Percentiles rank a stretch among this genome's conserved stretches.
Evolutionary conservation across 129 eudicot genomes (phyloP).

Genomic region (Pseudognaphalium luteoalbum): DNA sequence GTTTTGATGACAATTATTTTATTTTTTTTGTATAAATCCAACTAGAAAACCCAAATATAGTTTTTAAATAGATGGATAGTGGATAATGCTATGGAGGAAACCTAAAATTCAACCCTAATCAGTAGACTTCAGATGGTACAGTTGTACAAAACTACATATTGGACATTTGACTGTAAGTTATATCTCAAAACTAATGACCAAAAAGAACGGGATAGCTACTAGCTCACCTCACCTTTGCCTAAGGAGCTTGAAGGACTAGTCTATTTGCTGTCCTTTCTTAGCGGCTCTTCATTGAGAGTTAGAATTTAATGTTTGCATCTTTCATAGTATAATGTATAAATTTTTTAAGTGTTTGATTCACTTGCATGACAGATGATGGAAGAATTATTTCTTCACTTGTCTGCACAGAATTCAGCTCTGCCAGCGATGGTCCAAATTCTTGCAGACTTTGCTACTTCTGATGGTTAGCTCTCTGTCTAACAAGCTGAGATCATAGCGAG

Average conservation of each 20-base stretch:
- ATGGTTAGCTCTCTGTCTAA: constrained; percentile 55
- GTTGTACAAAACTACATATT: too few relatives aligned
- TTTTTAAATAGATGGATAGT: constrained; percentile 7
- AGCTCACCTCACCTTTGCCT: too few relatives aligned
- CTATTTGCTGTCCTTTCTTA: too few relatives aligned
- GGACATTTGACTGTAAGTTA: background rate
- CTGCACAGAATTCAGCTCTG: constrained; percentile 79
- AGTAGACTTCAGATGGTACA: constrained; percentile 7
- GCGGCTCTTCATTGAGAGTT: too few relatives aligned
- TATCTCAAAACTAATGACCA: background rate
- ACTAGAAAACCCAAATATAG: constrained; percentile 3
- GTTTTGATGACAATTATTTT: constrained; percentile 11
- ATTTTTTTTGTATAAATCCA: background rate
- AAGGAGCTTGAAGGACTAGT: too few relatives aligned
- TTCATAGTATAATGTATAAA: background rate
- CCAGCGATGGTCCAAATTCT: constrained; percentile 98
- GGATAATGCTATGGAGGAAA: constrained; percentile 3
- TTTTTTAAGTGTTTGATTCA: background rate
- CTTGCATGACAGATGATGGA: constrained; percentile 84
- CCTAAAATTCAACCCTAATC: background rate
- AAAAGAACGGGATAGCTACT: background rate
- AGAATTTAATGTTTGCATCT: background rate
- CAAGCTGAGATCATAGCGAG: background rate
- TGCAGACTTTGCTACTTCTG: constrained; percentile 85
- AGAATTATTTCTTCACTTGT: constrained; percentile 75